Evolutionary conservation across 164 flowering plant species (phyloP).

Genomic region (Annona squamosa): DNA sequence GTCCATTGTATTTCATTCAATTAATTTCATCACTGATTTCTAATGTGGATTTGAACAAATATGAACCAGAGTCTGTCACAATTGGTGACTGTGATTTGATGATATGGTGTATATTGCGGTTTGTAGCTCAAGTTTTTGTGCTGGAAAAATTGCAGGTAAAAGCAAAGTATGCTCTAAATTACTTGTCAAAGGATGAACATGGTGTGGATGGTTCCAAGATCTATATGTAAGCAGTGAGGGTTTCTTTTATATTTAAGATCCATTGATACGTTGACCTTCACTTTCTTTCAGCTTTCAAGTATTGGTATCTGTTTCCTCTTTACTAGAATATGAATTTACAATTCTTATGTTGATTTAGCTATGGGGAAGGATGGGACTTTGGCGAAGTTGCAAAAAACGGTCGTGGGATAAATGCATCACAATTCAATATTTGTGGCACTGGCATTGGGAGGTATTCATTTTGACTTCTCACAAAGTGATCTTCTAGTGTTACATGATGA

Average conservation of each 20-base stretch:
- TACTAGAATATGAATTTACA: conserved; percentile 1
- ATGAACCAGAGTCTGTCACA: neutral
- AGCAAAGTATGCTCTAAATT: conserved; percentile 49
- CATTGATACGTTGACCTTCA: neutral
- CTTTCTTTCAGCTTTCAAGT: neutral
- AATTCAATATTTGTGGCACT: conserved; percentile 70
- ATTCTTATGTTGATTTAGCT: conserved; percentile 34
- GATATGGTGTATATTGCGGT: neutral
- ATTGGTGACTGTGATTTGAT: neutral
- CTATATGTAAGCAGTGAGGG: conserved; percentile 46
- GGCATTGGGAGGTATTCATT: conserved; percentile 77
- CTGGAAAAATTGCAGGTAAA: conserved; percentile 31
- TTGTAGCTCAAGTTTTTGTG: neutral
- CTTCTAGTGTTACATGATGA: neutral
- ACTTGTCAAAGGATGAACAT: conserved; percentile 42
- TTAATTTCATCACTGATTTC: too few species aligned
- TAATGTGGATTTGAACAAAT: neutral
- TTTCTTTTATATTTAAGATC: neutral
- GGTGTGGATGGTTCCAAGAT: conserved; percentile 80
- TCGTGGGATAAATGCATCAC: conserved; percentile 94
- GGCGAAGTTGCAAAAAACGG: conserved; percentile 93
- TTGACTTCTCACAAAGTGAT: neutral
- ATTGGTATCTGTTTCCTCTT: neutral
- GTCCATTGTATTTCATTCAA: too few species aligned
- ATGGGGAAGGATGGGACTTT: conserved; percentile 99